Base-by-base conservation (phyloP, 352 stramenopile species). In the Globisporangium takayamanum region DNA sequence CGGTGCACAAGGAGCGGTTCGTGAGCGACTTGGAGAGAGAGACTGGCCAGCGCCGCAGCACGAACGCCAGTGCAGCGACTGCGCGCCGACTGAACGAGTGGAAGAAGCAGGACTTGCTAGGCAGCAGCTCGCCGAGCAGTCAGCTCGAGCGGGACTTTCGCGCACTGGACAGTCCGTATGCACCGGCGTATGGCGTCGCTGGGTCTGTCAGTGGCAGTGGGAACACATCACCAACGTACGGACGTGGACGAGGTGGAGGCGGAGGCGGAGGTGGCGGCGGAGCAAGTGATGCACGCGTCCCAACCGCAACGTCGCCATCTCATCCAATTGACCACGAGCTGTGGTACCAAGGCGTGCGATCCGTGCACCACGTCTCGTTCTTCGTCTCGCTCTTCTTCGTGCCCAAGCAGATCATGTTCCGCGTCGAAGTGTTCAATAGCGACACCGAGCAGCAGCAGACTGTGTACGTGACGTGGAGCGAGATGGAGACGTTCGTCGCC, bases 371-470 rank as follows among this genome's bases (percentile, higher is more conserved):
- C 53, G 64, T 81, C 33, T 78, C 76, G 33, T 85, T 92, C 60
- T 89, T 89, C 58, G 64, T 92, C n/a, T 84, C 83, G 18, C 53
- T 89, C 36, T 87, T 85, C 51, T 75, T 74, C 57, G 80, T 87
- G 18, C 69, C 71, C 52, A 85, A 72, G 69, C 78, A 90, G 51
- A 63, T 66, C 45, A 67, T 86, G 48, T 87, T 89, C 60, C 76
- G 80, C 18, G 76, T 92, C 30, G 80, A 92, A 48, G 62, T 88
- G 6, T 89, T 92, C 56, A 90, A 90, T 59, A 90, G 73, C 60
- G 80, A 92, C 55, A 88, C 75, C 16, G 83, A 92, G 47, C 70
- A 84, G 50, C 76, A 83, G 61, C 82, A 92, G 48, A 89, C 83
- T 0, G 80, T 90, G 37, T 85, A 92, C 45, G 78, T 92, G 20